Base-by-base conservation (phyloP, 2,329 filamentous ascomycete genomes). In the Ophiosphaerella korrae region DNA sequence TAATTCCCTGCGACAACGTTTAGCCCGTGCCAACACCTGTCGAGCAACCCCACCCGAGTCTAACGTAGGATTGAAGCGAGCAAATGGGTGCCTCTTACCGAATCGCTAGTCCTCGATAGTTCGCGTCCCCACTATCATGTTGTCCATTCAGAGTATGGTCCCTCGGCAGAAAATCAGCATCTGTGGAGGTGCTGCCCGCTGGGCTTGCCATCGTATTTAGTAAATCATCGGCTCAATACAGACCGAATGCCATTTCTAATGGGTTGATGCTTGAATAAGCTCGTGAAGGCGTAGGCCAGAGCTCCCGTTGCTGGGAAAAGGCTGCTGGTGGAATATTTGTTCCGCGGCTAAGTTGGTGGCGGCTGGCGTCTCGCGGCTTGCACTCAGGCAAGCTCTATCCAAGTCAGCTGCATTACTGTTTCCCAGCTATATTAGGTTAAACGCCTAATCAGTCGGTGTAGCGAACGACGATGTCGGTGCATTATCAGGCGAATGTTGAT, bases 261-360 rank as follows among this genome's bases (percentile, higher is more conserved):
- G 52, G 42, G 38, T 47, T 39, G 34, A 42, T 53, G 43, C 47
- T 52, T 45, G 51, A 42, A 38, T 48, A 56, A 63, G 53, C 56
- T 65, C 50, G 55, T 60, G 53, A 48, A 49, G 61, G 52, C 43
- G 46, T 37, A 43, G 51, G 46, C 52, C 57, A 58, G 64, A 57
- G 50, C 38, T 50, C 18, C 50, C 21, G 39, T 12, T 43, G 52
- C 48, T 45, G 36, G 53, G 41, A 32, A 37, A 18, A 44, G 48
- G 46, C 51, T 53, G 55, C 57, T 66, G 63, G 63, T 64, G 61
- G 63, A 64, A 58, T 38, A 55, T 58, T 63, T 63, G 29, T 35
- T 52, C 55, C 61, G 54, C 31, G 11, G 33, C 24, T 42, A 37
- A 18, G 42, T 52, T 47, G 39, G 49, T 60, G 55, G 62, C 57